These are phyloP conservation scores for Diutina scorzettiae DNA, from an alignment of 1,139 yeast genomes.

Conservation along the genomic window DNA sequence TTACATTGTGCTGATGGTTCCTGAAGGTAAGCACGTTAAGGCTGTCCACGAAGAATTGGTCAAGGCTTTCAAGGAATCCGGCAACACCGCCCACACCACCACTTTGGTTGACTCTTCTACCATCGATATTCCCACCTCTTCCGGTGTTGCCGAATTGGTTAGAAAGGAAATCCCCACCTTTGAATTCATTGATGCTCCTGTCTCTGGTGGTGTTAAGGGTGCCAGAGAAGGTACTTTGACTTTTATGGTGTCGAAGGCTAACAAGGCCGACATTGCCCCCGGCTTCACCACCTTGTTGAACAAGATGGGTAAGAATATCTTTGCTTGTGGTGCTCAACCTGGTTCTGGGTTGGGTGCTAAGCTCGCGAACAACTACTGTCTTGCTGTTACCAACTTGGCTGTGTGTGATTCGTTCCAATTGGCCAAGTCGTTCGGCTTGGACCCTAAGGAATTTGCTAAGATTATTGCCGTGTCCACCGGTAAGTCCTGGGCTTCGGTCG, in stretches of 20 bases:
- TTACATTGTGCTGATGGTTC: slow-evolving; percentile 43
- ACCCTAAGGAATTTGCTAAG: slow-evolving; percentile 36
- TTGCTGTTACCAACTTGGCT: slow-evolving; percentile 48
- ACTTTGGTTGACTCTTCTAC: slow-evolving; percentile 43
- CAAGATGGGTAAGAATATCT: slow-evolving; percentile 41
- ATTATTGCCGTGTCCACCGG: slow-evolving; percentile 50
- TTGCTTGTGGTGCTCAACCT: slow-evolving; percentile 40
- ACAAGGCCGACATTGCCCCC: slow-evolving; percentile 18
- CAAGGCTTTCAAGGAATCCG: slow-evolving; percentile 14
- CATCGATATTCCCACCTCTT: slow-evolving; percentile 40
- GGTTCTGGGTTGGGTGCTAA: slow-evolving; percentile 53
- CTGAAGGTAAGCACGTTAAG: slow-evolving; percentile 45
- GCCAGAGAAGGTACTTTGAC: slow-evolving; percentile 45
- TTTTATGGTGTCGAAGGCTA: slow-evolving; percentile 41
- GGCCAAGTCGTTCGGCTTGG: slow-evolving; percentile 42
- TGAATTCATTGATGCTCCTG: slow-evolving; percentile 47
- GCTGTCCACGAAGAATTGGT: slow-evolving; percentile 31
- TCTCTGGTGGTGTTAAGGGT: slow-evolving; percentile 51
- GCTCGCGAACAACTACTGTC: slow-evolving; percentile 44
- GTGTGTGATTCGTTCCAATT: slow-evolving; percentile 50
- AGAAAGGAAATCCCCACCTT: slow-evolving; percentile 20
- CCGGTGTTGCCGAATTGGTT: slow-evolving; percentile 27
- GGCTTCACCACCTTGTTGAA: slow-evolving; percentile 20
- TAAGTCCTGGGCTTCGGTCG: slow-evolving; percentile 49
- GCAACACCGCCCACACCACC: slow-evolving; percentile 11